Evolutionary conservation across 305 asterid genomes (phyloP).

Genomic region (Solanum hybrid): DNA sequence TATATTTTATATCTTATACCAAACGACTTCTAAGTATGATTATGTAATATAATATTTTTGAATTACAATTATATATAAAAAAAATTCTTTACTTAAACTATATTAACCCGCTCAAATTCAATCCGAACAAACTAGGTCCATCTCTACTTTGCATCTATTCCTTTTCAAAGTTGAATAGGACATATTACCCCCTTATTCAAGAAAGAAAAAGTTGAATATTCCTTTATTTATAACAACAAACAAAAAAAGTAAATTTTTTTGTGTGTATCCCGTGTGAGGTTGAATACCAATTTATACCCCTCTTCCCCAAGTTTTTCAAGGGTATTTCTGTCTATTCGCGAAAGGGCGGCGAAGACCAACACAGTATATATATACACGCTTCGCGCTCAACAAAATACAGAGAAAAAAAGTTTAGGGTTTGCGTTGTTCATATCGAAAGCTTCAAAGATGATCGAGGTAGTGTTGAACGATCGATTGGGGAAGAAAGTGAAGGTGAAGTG

Average conservation of each 20-base stretch:
- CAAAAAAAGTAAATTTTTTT: neutral
- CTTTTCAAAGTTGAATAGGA: neutral
- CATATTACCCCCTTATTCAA: neutral
- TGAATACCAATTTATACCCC: neutral
- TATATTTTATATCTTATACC: no score
- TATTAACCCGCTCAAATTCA: no score
- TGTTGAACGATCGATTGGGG: constrained; percentile 86
- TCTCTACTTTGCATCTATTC: neutral
- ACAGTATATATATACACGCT: neutral
- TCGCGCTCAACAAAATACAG: neutral
- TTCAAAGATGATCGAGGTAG: constrained; percentile 75
- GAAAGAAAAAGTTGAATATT: neutral
- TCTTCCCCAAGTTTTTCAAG: neutral
- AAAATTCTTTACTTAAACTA: no score
- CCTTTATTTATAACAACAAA: neutral
- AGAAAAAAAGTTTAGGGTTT: neutral
- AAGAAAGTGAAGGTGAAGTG: constrained; percentile 94
- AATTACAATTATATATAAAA: no score
- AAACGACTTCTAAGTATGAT: neutral
- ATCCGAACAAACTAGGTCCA: no score
- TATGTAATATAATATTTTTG: neutral
- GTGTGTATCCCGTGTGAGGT: neutral
- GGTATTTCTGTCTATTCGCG: neutral
- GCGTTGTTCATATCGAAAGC: neutral
- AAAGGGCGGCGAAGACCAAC: neutral